Base-by-base conservation (phyloP, 768 basidiomycete species). In the Russula virescens region DNA sequence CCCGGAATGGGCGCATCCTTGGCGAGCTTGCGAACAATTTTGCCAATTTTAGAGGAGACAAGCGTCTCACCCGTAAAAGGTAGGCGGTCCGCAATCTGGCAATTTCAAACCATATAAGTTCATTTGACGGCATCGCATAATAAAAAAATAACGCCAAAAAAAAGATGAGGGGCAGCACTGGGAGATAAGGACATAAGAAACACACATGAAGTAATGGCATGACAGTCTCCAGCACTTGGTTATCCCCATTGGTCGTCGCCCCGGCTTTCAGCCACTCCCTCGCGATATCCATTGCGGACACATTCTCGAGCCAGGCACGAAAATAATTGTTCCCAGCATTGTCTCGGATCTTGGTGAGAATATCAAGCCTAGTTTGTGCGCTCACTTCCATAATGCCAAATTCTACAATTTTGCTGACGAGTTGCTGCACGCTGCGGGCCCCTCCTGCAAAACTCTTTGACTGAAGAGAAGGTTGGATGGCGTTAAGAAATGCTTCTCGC, bases 181-280 rank as follows among this genome's bases (percentile, higher is more conserved):
- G 31, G 43, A 13, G 35, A 58, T 62, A 52, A 55, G 51, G 46
- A 40, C 51, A 58, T 58, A 59, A 50, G 46, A 53, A 60, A 83
- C 91, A 79, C 75, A 93, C 91, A 76, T 92, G 89, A 55, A 94
- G 77, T 68, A 93, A 77, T 35, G 91, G 91, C 91, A 92, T 94
- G 60, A 87, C 83, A 6, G 89, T 91, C 71, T 91, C 87, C 55
- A 82, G 80, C 61, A 86, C 71, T 64, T 80, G 75, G 59, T 71
- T 76, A 60, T 86, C 84, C 60, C 71, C 76, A 63, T 83, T 83
- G 51, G 79, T 81, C 31, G 79, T 78, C 61, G 83, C 81, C 25
- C 82, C 88, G 1, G 86, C 79, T 75, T 86, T 89, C 62, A 94
- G 75, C 91, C 91, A 94, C 67, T 89, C 88, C 53, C 88, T 81